These are phyloP conservation scores for Alopecurus myosuroides DNA, from an alignment of 176 grass and related monocot genomes.

Conservation along the genomic window DNA sequence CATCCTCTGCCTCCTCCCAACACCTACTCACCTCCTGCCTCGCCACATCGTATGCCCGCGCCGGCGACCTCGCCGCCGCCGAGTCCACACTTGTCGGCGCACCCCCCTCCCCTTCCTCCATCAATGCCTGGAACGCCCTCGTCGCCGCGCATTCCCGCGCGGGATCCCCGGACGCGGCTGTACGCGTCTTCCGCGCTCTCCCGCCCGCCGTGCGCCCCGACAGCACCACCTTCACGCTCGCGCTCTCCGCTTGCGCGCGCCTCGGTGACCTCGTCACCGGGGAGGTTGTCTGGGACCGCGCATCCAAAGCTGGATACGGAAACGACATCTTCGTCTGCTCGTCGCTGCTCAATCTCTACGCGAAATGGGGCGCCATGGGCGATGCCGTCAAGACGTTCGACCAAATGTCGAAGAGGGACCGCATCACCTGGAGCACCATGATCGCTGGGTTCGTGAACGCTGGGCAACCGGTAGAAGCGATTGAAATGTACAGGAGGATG, in stretches of 20 bases:
- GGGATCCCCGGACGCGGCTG: background rate
- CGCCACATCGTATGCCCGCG: constrained; percentile 47
- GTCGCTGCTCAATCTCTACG: constrained; percentile 45
- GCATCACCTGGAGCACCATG: constrained; percentile 66
- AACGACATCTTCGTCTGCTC: constrained; percentile 61
- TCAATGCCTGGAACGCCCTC: constrained; percentile 55
- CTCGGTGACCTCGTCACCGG: constrained; percentile 34
- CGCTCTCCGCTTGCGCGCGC: constrained; percentile 53
- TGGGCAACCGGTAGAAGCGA: constrained; percentile 28
- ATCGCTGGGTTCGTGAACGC: constrained; percentile 41
- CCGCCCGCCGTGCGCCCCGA: constrained; percentile 31
- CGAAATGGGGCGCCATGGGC: constrained; percentile 45
- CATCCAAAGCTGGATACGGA: constrained; percentile 21
- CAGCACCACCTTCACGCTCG: constrained; percentile 69
- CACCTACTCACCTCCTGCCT: constrained; percentile 3
- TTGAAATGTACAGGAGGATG: constrained; percentile 53
- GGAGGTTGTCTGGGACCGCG: constrained; percentile 28
- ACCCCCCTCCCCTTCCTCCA: background rate
- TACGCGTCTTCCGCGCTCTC: constrained; percentile 52
- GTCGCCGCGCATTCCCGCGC: constrained; percentile 41
- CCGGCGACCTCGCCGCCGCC: constrained; percentile 38
- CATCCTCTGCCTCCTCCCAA: constrained; percentile 6
- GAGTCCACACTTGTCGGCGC: constrained; percentile 30
- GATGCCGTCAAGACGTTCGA: constrained; percentile 45
- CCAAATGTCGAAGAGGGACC: constrained; percentile 52